Evolutionary conservation across 1,139 yeast genomes (phyloP), one percentile per base, ranked within the genome.

Genomic region (Candida smagusa): DNA sequence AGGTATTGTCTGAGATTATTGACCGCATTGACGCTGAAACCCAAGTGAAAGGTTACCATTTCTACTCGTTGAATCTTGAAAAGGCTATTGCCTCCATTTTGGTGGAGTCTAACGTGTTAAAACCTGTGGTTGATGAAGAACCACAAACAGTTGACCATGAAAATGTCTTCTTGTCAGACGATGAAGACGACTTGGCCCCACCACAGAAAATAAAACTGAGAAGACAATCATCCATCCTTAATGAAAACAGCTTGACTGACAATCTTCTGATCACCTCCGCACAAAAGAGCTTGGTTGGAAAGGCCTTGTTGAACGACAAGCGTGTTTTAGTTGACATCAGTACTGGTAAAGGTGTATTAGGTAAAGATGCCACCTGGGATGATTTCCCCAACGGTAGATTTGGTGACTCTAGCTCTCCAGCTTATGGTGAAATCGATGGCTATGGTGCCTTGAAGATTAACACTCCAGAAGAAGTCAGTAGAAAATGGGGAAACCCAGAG

Each of bases 381-480:
- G 98, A 92, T 54, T 92, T 88, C 61, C 95, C 97, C 12, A 92
- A 92, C 57, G 98, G 98, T 53, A 78, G 98, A 64, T 92, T 89
- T 60, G 97, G 98, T 62, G 97, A 94, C 62, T 88, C 97, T 0
- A 74, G 95, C 50, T 89, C 97, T 25, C 98, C 98, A 5, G 92
- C 98, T 0, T 92, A 85, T 62, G 98, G 98, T 65, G 97, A 90
- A 61, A 86, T 90, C 53, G 97, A 90, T 57, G 98, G 97, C 25
- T 92, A 92, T 60, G 97, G 98, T 2, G 96, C 97, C 1, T 74
- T 92, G 50, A 90, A 89, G 53, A 79, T 86, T 9, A 59, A 58
- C 40, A 75, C 89, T 7, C 74, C 81, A n/a, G 72, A 73, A 31
- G 79, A 74, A 52, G 96, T 96, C 0, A 67, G 75, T 37, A 75